Conservation (phyloP, 306 rosid species). For the Inga oerstediana region DNA sequence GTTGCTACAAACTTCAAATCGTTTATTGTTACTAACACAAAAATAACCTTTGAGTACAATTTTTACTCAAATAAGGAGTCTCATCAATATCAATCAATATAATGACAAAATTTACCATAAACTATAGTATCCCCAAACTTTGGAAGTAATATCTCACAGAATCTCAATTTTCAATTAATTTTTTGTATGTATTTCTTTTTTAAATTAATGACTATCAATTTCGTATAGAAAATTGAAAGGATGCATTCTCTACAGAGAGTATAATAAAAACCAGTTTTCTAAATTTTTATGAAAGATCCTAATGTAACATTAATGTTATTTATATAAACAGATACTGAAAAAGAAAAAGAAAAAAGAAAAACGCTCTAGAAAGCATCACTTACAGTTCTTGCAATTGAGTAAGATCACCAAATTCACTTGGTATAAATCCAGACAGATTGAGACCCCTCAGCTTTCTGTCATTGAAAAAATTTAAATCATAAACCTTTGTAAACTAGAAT, state of each 20-base stretch:
- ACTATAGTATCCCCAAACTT: not conserved
- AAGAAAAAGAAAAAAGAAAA: no score
- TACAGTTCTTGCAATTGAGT: slow-evolving; percentile 1
- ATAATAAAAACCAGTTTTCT: no score
- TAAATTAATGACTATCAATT: not conserved
- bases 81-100: not conserved
- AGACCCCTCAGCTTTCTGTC: slow-evolving; percentile 59
- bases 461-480: not conserved
- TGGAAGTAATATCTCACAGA: no score
- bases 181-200: no score
- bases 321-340: no score
- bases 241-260: not conserved
- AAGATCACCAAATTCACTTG: slow-evolving; percentile 70
- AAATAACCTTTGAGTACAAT: not conserved
- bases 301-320: no score
- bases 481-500: not conserved
- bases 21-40: not conserved
- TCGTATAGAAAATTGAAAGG: no score
- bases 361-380: not conserved
- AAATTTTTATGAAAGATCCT: no score
- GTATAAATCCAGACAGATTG: slow-evolving; percentile 63
- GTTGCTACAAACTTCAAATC: not conserved
- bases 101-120: not conserved
- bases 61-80: not conserved
- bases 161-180: no score